A percentile compares a stretch with the other conserved stretches of the same genome.
These are phyloP conservation scores for Thielaviopsis ethacetica DNA, from an alignment of 2,329 filamentous ascomycete species.

Conservation along the genomic window DNA sequence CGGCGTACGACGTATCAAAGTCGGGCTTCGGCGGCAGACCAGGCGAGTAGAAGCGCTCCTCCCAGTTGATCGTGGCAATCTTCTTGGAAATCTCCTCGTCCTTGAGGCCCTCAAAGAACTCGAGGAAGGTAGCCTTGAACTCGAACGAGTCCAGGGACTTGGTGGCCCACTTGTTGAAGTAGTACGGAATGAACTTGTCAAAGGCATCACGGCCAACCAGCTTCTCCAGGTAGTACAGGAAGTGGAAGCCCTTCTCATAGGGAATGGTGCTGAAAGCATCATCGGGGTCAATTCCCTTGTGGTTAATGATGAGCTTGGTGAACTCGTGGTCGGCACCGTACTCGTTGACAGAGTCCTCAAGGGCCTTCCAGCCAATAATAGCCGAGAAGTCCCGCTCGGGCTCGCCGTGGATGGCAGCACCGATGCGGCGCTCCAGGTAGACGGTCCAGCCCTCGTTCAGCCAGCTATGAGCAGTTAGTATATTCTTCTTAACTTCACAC, in stretches of 20 bases:
- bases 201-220: conserved; percentile 74
- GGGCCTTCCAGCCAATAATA: conserved; percentile 87
- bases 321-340: conserved; percentile 79
- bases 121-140: conserved; percentile 75
- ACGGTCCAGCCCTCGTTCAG: conserved; percentile 78
- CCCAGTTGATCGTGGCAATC: conserved; percentile 68
- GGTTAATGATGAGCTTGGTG: conserved; percentile 75
- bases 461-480: conserved; percentile 27
- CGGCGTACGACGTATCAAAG: conserved; percentile 77
- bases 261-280: conserved; percentile 87
- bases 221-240: conserved; percentile 80
- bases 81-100: conserved; percentile 49
- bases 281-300: conserved; percentile 84
- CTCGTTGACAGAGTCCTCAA: conserved; percentile 62
- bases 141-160: conserved; percentile 88
- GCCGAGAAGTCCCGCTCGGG: conserved; percentile 82
- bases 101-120: conserved; percentile 56
- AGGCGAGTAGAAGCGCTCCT: conserved; percentile 73
- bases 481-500: not conserved
- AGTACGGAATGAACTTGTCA: conserved; percentile 89
- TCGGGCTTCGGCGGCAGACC: conserved; percentile 80
- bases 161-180: conserved; percentile 70
- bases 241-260: conserved; percentile 94
- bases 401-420: conserved; percentile 63
- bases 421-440: conserved; percentile 79